phyloP scores from a whole-genome alignment of 1,284 basidiomycete species.

The Boletus hoseneyae region DNA sequence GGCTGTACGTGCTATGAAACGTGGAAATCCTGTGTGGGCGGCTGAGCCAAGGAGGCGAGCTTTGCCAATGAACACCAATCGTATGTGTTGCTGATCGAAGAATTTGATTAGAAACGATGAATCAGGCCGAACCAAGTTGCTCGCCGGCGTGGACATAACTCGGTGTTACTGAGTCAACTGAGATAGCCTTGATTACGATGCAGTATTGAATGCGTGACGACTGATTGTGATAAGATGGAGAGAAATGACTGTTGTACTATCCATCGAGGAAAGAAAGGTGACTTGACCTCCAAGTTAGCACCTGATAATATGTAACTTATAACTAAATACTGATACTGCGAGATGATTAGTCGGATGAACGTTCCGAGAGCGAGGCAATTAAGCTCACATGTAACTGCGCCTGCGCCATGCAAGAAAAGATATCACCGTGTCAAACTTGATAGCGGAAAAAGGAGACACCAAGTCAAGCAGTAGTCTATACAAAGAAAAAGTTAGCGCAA shows the following conservation, averaged over 20 bases:
- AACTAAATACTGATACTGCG: conserved; percentile 15
- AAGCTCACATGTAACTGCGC: conserved; percentile 8
- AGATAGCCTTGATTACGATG: background rate
- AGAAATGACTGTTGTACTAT: background rate
- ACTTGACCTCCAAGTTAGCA: background rate
- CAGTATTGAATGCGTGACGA: background rate
- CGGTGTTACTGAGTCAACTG: background rate
- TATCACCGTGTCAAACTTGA: conserved; percentile 3
- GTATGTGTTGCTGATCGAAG: background rate
- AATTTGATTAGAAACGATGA: background rate
- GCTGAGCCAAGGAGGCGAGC: background rate
- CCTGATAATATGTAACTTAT: background rate
- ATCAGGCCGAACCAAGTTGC: no score
- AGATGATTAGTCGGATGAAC: background rate
- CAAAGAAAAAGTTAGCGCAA: conserved; percentile 1
- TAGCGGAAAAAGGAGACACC: background rate
- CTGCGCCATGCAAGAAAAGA: no score
- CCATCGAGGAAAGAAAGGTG: background rate
- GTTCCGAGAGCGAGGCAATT: background rate
- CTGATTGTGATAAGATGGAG: background rate
- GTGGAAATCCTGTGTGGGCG: conserved; percentile 17
- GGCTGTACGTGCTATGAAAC: conserved; percentile 19
- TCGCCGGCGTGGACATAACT: background rate
- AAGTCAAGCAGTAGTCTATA: conserved; percentile 7
- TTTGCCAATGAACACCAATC: background rate